Evolutionary conservation across 1,284 basidiomycete genomes (phyloP).

Genomic region (Volvariella surrecta): DNA sequence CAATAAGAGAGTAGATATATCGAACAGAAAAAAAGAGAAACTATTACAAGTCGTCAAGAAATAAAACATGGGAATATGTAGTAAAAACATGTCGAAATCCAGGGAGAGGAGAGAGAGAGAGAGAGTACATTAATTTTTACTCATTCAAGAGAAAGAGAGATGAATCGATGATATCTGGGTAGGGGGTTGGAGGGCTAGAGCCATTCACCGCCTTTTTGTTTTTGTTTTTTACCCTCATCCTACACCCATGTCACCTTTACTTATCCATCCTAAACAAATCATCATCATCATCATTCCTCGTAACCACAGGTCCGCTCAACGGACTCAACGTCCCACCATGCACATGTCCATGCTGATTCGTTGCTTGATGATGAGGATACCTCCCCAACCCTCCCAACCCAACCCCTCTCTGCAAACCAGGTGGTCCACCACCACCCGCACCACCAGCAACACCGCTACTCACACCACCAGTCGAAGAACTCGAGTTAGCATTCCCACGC

Average conservation of each 20-base stretch:
- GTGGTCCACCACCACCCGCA: no score
- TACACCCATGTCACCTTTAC: conserved; percentile 8
- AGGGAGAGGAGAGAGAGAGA: no score
- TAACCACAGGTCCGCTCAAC: conserved; percentile 46
- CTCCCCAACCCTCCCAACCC: conserved; percentile 16
- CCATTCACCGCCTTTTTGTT: not conserved
- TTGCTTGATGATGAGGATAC: conserved; percentile 24
- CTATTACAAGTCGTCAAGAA: no score
- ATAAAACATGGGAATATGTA: no score
- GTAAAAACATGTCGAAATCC: no score
- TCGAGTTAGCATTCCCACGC: conserved; percentile 14
- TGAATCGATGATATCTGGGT: no score
- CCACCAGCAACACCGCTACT: conserved; percentile 28
- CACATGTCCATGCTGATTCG: conserved; percentile 1
- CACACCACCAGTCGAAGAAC: conserved; percentile 28
- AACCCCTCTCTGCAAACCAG: no score
- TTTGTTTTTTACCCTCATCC: not conserved
- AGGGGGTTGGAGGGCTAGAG: no score
- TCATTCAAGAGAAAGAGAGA: no score
- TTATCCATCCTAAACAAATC: conserved; percentile 63
- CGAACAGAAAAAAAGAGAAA: no score
- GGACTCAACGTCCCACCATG: conserved; percentile 36
- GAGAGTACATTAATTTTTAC: no score
- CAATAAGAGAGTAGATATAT: no score
- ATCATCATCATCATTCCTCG: conserved; percentile 48